Percentiles rank a stretch among this genome's conserved stretches.
phyloP scores from a whole-genome alignment of 345 rosid genomes.

The Hypericum perforatum region DNA sequence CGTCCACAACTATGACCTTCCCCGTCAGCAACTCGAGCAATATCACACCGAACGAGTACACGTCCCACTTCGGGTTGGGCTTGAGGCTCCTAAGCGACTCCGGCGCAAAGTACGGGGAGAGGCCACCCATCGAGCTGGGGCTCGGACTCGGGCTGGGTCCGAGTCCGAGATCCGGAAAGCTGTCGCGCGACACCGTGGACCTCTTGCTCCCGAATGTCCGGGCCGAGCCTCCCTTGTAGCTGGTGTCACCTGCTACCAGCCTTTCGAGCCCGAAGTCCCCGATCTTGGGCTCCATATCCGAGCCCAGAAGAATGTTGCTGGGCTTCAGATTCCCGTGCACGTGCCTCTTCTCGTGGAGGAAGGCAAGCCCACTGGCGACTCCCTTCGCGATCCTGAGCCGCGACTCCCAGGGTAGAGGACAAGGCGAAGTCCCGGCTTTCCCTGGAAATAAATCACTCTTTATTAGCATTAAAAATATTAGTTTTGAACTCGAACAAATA shows the following conservation, averaged over 20 bases:
- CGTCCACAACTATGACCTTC: conserved; percentile 60
- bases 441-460: conserved; percentile 27
- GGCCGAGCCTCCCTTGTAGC: conserved; percentile 57
- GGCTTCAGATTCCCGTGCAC: conserved; percentile 90
- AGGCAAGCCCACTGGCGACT: conserved; percentile 65
- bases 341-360: conserved; percentile 79
- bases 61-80: conserved; percentile 88
- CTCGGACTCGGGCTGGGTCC: conserved; percentile 70
- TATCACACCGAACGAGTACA: conserved; percentile 70
- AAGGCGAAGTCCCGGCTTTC: conserved; percentile 77
- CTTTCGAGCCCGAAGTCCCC: conserved; percentile 88
- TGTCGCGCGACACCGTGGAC: conserved; percentile 43
- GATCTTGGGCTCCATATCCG: conserved; percentile 66
- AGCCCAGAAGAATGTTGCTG: conserved; percentile 64
- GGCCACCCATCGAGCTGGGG: conserved; percentile 48
- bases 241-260: conserved; percentile 51
- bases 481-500: too few species aligned
- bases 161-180: conserved; percentile 41
- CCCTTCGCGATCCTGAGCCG: conserved; percentile 78
- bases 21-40: conserved; percentile 74
- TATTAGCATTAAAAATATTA: too few species aligned
- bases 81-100: conserved; percentile 78
- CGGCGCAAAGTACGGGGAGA: conserved; percentile 67
- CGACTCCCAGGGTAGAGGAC: conserved; percentile 78
- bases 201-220: conserved; percentile 77